phyloP scores from a whole-genome alignment of 805 yeast genomes.

The Candida alai region DNA sequence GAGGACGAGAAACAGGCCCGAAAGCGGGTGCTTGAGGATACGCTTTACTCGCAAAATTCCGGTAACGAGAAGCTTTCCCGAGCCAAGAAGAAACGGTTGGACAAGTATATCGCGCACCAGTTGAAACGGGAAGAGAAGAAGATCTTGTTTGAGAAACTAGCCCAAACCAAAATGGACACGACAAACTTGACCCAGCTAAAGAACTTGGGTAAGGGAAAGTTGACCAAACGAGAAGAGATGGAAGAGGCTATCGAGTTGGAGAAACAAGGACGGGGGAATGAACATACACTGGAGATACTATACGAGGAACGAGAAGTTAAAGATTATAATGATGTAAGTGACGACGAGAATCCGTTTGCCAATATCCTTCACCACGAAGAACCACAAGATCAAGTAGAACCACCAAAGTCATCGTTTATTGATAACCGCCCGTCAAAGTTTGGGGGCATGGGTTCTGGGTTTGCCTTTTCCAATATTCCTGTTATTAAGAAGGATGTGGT shows the following conservation, averaged over 20 bases:
- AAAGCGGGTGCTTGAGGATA: constrained; percentile 60
- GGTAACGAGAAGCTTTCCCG: constrained; percentile 66
- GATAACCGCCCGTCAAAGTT: constrained; percentile 65
- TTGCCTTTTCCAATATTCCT: constrained; percentile 58
- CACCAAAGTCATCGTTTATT: constrained; percentile 44
- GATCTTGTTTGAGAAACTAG: constrained; percentile 66
- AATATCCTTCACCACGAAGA: constrained; percentile 18
- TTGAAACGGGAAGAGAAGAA: constrained; percentile 84
- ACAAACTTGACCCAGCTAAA: constrained; percentile 68
- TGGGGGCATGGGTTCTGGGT: constrained; percentile 65
- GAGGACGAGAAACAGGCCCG: constrained; percentile 59
- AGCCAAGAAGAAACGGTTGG: constrained; percentile 73
- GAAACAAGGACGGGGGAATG: constrained; percentile 66
- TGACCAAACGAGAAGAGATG: constrained; percentile 65
- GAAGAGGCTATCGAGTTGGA: constrained; percentile 74
- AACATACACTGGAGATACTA: constrained; percentile 54
- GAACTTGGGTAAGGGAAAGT: constrained; percentile 68
- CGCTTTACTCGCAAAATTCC: constrained; percentile 49
- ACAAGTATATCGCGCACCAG: constrained; percentile 90
- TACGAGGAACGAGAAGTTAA: constrained; percentile 66
- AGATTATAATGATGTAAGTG: constrained; percentile 41
- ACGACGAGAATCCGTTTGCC: constrained; percentile 15
- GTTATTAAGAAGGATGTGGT: constrained; percentile 34
- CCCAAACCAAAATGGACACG: constrained; percentile 68
- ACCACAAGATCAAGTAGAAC: constrained; percentile 15